A percentile compares a stretch with the other conserved stretches of the same genome.
These are phyloP conservation scores for Curvularia verruculosa DNA, from an alignment of 2,329 filamentous ascomycete genomes.

Conservation along the genomic window DNA sequence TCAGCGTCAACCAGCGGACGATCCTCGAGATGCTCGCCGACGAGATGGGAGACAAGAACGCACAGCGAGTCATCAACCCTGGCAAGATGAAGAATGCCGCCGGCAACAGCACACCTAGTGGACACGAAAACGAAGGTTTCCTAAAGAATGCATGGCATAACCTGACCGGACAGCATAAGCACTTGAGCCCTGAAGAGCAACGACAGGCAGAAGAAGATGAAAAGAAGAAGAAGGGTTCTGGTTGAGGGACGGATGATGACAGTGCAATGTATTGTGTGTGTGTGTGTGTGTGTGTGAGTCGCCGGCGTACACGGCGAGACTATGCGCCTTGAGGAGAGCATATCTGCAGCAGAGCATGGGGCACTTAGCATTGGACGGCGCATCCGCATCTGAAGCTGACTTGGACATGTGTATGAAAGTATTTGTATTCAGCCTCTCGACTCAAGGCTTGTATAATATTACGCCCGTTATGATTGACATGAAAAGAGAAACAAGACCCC, in stretches of 20 bases:
- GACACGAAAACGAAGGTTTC: constrained; percentile 83
- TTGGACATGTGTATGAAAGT: constrained; percentile 29
- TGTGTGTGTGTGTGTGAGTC: too few relatives aligned
- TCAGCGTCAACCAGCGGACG: constrained; percentile 87
- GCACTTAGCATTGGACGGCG: constrained; percentile 44
- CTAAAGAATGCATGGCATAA: constrained; percentile 93
- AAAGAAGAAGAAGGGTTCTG: constrained; percentile 43
- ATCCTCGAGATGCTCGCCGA: constrained; percentile 96
- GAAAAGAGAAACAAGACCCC: neutral
- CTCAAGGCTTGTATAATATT: constrained; percentile 42
- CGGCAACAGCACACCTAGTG: constrained; percentile 18
- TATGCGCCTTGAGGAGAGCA: constrained; percentile 11
- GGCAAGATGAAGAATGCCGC: constrained; percentile 52
- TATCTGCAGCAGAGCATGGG: constrained; percentile 23
- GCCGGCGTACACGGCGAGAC: constrained; percentile 16
- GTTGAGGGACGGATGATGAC: constrained; percentile 31
- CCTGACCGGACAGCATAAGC: constrained; percentile 72
- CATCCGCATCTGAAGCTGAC: constrained; percentile 18
- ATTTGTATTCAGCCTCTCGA: constrained; percentile 40
- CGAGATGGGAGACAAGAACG: constrained; percentile 91
- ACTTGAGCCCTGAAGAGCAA: constrained; percentile 27
- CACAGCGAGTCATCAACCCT: constrained; percentile 90
- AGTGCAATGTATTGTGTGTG: constrained; percentile 8
- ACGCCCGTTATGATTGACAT: constrained; percentile 8
- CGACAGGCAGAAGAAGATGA: constrained; percentile 46